Evolutionary conservation across 2,329 filamentous ascomycete species (phyloP).

Genomic region (Phyllosticta capitalensis): DNA sequence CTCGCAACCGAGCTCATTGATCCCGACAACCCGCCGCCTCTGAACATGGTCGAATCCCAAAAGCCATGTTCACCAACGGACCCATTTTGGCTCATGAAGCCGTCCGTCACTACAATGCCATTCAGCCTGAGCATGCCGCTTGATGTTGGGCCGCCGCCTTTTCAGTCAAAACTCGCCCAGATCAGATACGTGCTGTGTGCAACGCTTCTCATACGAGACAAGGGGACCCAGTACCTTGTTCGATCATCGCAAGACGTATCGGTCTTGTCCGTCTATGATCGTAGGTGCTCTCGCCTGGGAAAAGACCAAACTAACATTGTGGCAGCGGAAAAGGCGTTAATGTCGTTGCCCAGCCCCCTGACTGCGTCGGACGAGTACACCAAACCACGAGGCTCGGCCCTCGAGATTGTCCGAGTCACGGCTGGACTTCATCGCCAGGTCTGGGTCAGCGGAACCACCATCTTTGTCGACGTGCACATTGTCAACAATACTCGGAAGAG

Average conservation of each 20-base stretch:
- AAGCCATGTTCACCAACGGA: constrained; percentile 29
- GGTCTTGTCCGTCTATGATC: constrained; percentile 46
- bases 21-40: constrained; percentile 39
- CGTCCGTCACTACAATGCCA: constrained; percentile 38
- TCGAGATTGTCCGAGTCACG: constrained; percentile 40
- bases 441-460: constrained; percentile 47
- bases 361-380: constrained; percentile 40
- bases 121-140: constrained; percentile 46
- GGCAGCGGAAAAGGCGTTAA: constrained; percentile 43
- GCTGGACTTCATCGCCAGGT: constrained; percentile 48
- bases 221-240: constrained; percentile 40
- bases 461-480: constrained; percentile 46
- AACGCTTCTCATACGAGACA: constrained; percentile 39
- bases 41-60: constrained; percentile 39
- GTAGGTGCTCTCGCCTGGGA: constrained; percentile 21
- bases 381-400: constrained; percentile 28
- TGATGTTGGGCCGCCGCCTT: constrained; percentile 46
- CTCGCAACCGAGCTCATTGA: constrained; percentile 44
- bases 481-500: constrained; percentile 41
- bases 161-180: constrained; percentile 41
- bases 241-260: constrained; percentile 41
- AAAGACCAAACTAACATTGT: neutral
- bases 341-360: constrained; percentile 43
- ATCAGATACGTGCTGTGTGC: constrained; percentile 43
- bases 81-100: constrained; percentile 40